These are phyloP conservation scores for Fusarium tjaetaba DNA, from an alignment of 2,329 filamentous ascomycete species.

Conservation along the genomic window DNA sequence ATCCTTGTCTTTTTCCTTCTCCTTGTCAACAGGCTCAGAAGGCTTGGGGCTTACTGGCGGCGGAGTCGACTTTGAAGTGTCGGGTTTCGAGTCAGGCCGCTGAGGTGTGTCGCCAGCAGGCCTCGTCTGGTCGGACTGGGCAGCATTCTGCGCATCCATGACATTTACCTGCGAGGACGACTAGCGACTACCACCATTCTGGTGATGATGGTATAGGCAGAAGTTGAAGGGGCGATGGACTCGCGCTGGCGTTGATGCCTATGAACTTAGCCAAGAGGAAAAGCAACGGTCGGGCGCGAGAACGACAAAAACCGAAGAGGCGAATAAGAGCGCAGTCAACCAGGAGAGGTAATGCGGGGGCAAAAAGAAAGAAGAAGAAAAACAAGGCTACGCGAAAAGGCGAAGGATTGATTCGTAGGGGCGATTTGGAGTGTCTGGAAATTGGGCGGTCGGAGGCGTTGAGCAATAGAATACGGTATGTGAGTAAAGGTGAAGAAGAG, in stretches of 20 bases:
- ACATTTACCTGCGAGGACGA: slow-evolving; percentile 66
- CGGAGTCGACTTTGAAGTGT: slow-evolving; percentile 37
- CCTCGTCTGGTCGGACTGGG: slow-evolving; percentile 70
- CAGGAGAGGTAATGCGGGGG: slow-evolving; percentile 5
- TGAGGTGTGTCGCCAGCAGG: slow-evolving; percentile 63
- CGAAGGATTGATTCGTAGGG: slow-evolving; percentile 16
- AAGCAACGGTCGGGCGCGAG: slow-evolving; percentile 26
- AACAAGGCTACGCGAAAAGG: slow-evolving; percentile 17
- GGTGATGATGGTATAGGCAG: slow-evolving; percentile 49
- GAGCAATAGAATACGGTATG: slow-evolving; percentile 21
- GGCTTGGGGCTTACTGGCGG: slow-evolving; percentile 41
- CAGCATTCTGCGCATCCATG: slow-evolving; percentile 76
- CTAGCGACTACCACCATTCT: slow-evolving; percentile 68
- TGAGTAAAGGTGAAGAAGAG: background rate
- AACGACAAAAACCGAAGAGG: slow-evolving; percentile 18
- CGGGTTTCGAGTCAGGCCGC: slow-evolving; percentile 48
- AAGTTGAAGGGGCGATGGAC: slow-evolving; percentile 40
- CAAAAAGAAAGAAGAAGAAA: slow-evolving; percentile 1
- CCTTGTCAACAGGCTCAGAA: slow-evolving; percentile 29
- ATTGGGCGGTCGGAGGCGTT: slow-evolving; percentile 22
- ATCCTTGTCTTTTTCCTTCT: slow-evolving; percentile 34
- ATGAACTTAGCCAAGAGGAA: slow-evolving; percentile 21
- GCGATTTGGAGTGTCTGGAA: slow-evolving; percentile 11
- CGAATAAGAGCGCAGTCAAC: slow-evolving; percentile 18
- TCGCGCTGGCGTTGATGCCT: slow-evolving; percentile 36